Conservation (phyloP, 495 filamentous ascomycete genomes). For the Xylaria bambusicola region DNA sequence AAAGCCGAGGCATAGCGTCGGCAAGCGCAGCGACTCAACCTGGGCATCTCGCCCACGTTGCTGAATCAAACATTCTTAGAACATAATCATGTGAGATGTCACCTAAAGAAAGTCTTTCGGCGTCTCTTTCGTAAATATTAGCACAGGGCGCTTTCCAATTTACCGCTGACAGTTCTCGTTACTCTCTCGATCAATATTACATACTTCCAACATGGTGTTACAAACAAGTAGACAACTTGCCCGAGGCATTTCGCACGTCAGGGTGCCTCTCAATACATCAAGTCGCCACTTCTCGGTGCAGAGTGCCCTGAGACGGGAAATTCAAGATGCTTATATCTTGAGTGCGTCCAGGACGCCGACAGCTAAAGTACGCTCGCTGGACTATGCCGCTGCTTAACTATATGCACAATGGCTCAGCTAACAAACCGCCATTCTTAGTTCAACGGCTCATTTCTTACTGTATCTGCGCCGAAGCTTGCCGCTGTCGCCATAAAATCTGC, state of each 20-base stretch:
- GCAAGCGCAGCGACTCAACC: no score
- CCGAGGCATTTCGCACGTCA: slow-evolving; percentile 28
- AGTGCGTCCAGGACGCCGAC: slow-evolving; percentile 86
- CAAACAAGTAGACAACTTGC: slow-evolving; percentile 17
- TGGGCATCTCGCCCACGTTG: no score
- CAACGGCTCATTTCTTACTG: slow-evolving; percentile 81
- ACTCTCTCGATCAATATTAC: background rate
- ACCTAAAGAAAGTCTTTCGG: background rate
- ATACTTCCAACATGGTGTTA: slow-evolving; percentile 20
- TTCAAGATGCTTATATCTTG: slow-evolving; percentile 89
- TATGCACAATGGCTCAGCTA: slow-evolving; percentile 19
- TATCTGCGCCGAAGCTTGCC: slow-evolving; percentile 83
- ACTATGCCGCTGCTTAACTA: background rate
- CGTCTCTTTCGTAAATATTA: background rate
- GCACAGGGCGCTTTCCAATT: background rate
- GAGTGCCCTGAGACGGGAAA: slow-evolving; percentile 60
- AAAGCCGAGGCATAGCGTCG: slow-evolving; percentile 33
- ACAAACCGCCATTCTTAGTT: slow-evolving; percentile 59
- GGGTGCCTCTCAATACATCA: slow-evolving; percentile 47
- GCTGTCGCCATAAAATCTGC: slow-evolving; percentile 88
- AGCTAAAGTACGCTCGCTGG: slow-evolving; percentile 62
- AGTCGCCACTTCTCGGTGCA: slow-evolving; percentile 68
- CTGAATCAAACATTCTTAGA: no score
- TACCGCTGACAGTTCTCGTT: background rate
- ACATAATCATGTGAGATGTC: background rate